These are phyloP conservation scores for Taphrina pruni DNA, from an alignment of 1,139 yeast species.

Conservation along the genomic window DNA sequence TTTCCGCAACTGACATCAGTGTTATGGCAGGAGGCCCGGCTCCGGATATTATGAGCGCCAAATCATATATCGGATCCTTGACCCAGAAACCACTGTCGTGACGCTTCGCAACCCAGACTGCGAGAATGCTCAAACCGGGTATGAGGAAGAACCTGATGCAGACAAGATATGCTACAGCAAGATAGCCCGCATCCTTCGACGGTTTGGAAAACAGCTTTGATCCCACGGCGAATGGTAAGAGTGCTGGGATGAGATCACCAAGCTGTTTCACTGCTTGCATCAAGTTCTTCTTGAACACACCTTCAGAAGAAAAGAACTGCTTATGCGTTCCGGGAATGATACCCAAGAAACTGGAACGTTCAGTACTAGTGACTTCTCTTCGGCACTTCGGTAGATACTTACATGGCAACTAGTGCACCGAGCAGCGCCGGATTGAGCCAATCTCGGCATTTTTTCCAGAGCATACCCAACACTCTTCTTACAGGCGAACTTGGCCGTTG, in stretches of 20 bases:
- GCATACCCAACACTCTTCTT: neutral
- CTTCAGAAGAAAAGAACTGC: constrained; percentile 12
- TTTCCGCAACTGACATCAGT: constrained; percentile 20
- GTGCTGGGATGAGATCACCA: constrained; percentile 21
- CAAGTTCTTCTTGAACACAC: constrained; percentile 18
- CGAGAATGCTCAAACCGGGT: constrained; percentile 18
- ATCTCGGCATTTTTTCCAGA: neutral
- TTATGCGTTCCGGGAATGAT: constrained; percentile 14
- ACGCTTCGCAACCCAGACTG: constrained; percentile 21
- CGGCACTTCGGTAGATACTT: neutral
- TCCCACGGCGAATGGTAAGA: constrained; percentile 20
- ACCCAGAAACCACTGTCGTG: constrained; percentile 18
- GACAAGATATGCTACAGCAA: constrained; percentile 20
- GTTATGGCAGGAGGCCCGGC: constrained; percentile 30
- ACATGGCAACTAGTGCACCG: constrained; percentile 22
- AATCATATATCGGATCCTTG: constrained; percentile 13
- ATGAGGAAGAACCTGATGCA: constrained; percentile 8
- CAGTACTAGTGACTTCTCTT: neutral
- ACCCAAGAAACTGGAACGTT: neutral
- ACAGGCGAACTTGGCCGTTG: neutral
- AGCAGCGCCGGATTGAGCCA: constrained; percentile 22
- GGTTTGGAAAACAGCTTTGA: constrained; percentile 24
- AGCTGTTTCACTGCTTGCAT: constrained; percentile 25
- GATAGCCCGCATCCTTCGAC: constrained; percentile 20
- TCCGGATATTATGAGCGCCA: constrained; percentile 23